phyloP scores from a whole-genome alignment of 495 filamentous ascomycete species.

The Penicillium manginii region DNA sequence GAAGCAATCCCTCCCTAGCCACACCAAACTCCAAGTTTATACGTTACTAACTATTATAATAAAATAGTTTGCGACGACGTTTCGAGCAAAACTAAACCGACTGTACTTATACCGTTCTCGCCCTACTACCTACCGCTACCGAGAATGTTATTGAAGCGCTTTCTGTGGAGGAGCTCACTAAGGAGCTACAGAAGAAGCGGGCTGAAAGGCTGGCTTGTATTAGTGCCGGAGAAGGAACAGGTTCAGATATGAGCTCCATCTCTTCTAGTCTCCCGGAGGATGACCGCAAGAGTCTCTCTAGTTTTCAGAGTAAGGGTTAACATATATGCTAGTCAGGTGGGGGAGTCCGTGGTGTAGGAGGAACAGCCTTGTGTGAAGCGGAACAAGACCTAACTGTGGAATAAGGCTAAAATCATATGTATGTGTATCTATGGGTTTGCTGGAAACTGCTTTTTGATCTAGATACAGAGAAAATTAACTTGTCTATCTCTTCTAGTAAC shows the following conservation, averaged over 20 bases:
- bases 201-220: slow-evolving; percentile 69
- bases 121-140: slow-evolving; percentile 85
- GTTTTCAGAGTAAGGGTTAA: slow-evolving; percentile 78
- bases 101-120: slow-evolving; percentile 94
- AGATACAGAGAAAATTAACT: slow-evolving; percentile 6
- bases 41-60: slow-evolving; percentile 17
- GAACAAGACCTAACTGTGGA: slow-evolving; percentile 92
- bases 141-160: slow-evolving; percentile 85
- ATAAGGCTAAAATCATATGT: slow-evolving; percentile 96
- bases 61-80: slow-evolving; percentile 77
- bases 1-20: slow-evolving; percentile 16
- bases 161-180: slow-evolving; percentile 85
- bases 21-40: neutral
- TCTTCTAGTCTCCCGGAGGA: slow-evolving; percentile 85
- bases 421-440: slow-evolving; percentile 33
- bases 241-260: slow-evolving; percentile 67
- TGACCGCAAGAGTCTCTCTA: slow-evolving; percentile 75
- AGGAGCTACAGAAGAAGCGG: slow-evolving; percentile 93
- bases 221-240: slow-evolving; percentile 52
- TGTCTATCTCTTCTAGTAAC: slow-evolving; percentile 71
- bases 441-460: neutral
- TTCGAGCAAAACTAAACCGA: slow-evolving; percentile 99
- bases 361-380: slow-evolving; percentile 60
- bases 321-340: slow-evolving; percentile 76
- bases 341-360: slow-evolving; percentile 49